A percentile compares a stretch with the other conserved stretches of the same genome.
phyloP scores from a whole-genome alignment of 352 stramenopile genomes.

The Phytopythium oedochilum region DNA sequence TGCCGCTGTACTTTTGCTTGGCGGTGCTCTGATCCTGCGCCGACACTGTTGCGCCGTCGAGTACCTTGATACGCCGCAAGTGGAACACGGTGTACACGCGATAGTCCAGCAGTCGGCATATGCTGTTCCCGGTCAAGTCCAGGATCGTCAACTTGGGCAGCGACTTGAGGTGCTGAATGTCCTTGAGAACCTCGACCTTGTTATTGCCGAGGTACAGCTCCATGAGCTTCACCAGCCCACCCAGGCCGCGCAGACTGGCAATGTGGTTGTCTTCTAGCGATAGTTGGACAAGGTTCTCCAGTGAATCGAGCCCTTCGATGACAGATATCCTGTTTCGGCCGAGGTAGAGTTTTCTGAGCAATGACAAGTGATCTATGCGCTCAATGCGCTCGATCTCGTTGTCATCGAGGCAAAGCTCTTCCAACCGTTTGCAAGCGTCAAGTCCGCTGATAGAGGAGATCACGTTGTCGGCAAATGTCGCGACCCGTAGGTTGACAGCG shows the following conservation, averaged over 20 bases:
- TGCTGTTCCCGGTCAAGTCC: conserved; percentile 79
- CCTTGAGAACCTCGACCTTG: conserved; percentile 69
- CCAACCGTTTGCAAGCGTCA: conserved; percentile 43
- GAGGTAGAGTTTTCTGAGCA: conserved; percentile 73
- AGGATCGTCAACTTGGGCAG: conserved; percentile 86
- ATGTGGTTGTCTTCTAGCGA: conserved; percentile 87
- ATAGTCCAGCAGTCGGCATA: conserved; percentile 58
- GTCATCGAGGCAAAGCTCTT: conserved; percentile 76
- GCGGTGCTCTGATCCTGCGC: conserved; percentile 73
- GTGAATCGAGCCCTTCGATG: conserved; percentile 53
- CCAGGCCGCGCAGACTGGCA: conserved; percentile 56
- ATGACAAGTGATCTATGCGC: conserved; percentile 44
- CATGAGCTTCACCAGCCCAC: conserved; percentile 64
- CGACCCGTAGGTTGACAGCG: conserved; percentile 49
- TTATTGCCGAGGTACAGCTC: conserved; percentile 89
- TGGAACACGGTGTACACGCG: conserved; percentile 80
- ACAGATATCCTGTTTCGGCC: conserved; percentile 65
- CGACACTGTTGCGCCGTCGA: conserved; percentile 72
- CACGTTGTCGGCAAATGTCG: conserved; percentile 68
- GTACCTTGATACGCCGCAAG: conserved; percentile 73
- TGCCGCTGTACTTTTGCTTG: conserved; percentile 87
- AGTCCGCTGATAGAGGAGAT: conserved; percentile 59
- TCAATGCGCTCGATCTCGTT: conserved; percentile 73
- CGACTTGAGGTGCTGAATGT: conserved; percentile 74
- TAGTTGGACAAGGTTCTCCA: conserved; percentile 68